A percentile compares a stretch with the other conserved stretches of the same genome.
phyloP scores from a whole-genome alignment of 2,329 filamentous ascomycete species.

The Fusarium cicatricum region DNA sequence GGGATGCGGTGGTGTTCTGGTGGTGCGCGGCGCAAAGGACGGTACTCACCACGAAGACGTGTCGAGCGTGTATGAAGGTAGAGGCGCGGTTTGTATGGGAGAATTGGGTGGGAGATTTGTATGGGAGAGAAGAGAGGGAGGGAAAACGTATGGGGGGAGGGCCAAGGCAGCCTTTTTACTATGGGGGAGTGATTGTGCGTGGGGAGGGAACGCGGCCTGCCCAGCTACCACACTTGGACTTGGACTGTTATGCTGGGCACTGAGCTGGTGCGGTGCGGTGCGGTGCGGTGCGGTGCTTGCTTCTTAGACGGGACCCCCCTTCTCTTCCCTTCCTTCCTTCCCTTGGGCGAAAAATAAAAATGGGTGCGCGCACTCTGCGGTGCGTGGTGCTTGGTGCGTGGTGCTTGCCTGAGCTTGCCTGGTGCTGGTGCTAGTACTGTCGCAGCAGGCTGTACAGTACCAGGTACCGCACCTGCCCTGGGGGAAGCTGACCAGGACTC shows the following conservation, averaged over 20 bases:
- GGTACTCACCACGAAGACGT: slow-evolving; percentile 62
- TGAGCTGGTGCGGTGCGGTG: slow-evolving; percentile 34
- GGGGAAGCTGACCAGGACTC: slow-evolving; percentile 28
- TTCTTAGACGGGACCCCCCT: slow-evolving; percentile 40
- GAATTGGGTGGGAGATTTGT: slow-evolving; percentile 65
- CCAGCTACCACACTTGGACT: slow-evolving; percentile 42
- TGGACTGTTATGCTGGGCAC: slow-evolving; percentile 38
- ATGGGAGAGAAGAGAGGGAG: slow-evolving; percentile 67
- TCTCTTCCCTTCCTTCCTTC: slow-evolving; percentile 29
- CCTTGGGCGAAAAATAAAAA: slow-evolving; percentile 33
- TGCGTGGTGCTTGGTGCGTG: neutral
- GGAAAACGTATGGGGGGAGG: slow-evolving; percentile 63
- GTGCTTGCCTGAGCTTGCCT: slow-evolving; percentile 33
- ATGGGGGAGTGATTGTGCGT: slow-evolving; percentile 68
- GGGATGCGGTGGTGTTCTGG: slow-evolving; percentile 46
- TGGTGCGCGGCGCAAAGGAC: slow-evolving; percentile 22
- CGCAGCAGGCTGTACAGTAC: slow-evolving; percentile 27
- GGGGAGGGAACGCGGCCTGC: slow-evolving; percentile 45
- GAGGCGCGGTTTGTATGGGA: slow-evolving; percentile 59
- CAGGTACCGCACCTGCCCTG: slow-evolving; percentile 27
- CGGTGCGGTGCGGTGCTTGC: slow-evolving; percentile 33
- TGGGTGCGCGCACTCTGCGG: slow-evolving; percentile 40
- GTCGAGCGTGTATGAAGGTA: slow-evolving; percentile 52
- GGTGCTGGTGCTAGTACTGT: slow-evolving; percentile 33
- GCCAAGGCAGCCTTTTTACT: slow-evolving; percentile 70